Evolutionary conservation across 352 stramenopile genomes (phyloP), one percentile per base, ranked within the genome.

Genomic region (Phytophthora citricola): DNA sequence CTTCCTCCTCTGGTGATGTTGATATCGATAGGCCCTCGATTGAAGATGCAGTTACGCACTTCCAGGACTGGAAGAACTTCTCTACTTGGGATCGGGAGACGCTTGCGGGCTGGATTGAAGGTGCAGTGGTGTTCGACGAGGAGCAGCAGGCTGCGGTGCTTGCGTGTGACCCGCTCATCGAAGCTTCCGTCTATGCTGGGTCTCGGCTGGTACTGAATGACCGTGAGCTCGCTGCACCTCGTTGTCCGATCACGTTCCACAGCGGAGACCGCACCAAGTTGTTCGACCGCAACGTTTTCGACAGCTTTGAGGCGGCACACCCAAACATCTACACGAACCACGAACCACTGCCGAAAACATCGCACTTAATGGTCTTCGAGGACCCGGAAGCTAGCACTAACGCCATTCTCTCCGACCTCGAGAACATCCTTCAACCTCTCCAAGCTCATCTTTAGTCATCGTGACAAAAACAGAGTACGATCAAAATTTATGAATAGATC

Each of bases 281-380:
- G 27, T 66, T 66, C 45, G 39, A 66, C 38, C 45, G n/a, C 36
- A 36, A 58, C 4, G 26, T 60, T 32, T 72, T 71, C 14, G 14
- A 66, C 8, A 50, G 14, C 5, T 50, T 48, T 48, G 29, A 15
- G 20, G 15, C 38, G 46, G 22, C 32, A 14, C 27, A 59, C 17
- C 58, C 48, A 15, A 26, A 8, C 15, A 59, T 60, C 40, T 66
- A 66, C 29, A 66, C 41, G 15, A 60, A 66, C 40, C 58, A 66
- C 27, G 7, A 8, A 1, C 17, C 45, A 2, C 53, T 87, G 9
- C 41, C 58, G 2, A 64, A 73, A 24, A 69, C 67, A 34, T 78
- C 66, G 14, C 80, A 87, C 48, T 24, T 75, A 26, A 73, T 89
- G 66, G 49, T 87, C 1, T 71, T 87, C 53, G 78, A 89, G 57